Evolutionary conservation across 75 land plant species (phyloP), one percentile per base, ranked within the genome.

Genomic region (Cupressus sempervirens): DNA sequence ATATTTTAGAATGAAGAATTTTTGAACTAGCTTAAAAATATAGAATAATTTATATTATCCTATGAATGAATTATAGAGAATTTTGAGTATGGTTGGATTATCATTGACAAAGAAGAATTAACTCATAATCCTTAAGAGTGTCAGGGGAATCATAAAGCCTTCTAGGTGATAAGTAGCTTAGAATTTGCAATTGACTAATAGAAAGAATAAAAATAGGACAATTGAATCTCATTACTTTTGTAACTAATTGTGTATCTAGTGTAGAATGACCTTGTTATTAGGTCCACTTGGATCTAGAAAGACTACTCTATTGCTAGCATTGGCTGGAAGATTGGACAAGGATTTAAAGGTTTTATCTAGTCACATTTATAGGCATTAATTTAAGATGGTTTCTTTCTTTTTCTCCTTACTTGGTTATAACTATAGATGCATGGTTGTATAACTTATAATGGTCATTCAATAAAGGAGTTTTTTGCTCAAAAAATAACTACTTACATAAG

Each of bases 111-210:
- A 88, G 83, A 95, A 91, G 88, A 84, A 81, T 30, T 72, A 86
- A 43, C 65, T 95, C 29, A 67, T 89, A 40, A 91, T 95, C 43
- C 94, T 95, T 14, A 87, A 87, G 52, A 88, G 91, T 85, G 90
- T 93, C 30, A 90, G 91, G 84, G 97, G 97, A 76, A 92, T 95
- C 87, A 88, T 95, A 83, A 95, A 91, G 85, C 97, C 97, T 68
- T 84, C 84, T 70, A 91, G 97, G 97, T 92, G 46, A 54, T 4
- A 26, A 26, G 7, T 3, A 23, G 23, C 13, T 16, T 12, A 16
- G 58, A 50, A 15, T 45, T 40, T 11, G 18, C 50, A 13, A 43
- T 46, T 46, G 48, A 46, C 48, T 46, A 46, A 46, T 46, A 46
- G 48, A 46, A 16, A 40, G 79, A 76, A 26, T 23, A 23, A 76